Conservation (phyloP, 495 filamentous ascomycete genomes). For the Tuber calosporum region DNA sequence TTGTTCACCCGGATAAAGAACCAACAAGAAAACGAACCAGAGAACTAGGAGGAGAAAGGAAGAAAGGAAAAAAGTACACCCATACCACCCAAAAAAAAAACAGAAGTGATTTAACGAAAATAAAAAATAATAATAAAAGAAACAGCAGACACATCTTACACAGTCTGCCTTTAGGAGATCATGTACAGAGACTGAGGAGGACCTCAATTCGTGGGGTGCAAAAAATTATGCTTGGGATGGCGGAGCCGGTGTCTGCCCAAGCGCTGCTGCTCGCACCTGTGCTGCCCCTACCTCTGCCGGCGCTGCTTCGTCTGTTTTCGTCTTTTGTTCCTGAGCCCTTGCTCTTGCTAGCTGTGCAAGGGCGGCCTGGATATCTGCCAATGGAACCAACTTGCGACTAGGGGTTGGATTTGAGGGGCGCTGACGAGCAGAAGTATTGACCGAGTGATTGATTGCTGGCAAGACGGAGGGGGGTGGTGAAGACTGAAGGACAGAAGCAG, state of each 20-base stretch:
- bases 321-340: slow-evolving; percentile 9
- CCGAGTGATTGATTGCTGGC: not conserved
- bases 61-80: slow-evolving; percentile 18
- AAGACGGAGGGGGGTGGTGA: not conserved
- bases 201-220: not conserved
- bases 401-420: slow-evolving; percentile 18
- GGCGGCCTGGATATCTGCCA: slow-evolving; percentile 32
- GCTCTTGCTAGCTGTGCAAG: slow-evolving; percentile 28
- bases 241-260: slow-evolving; percentile 7
- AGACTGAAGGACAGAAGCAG: slow-evolving; percentile 8
- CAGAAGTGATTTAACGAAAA: slow-evolving; percentile 7
- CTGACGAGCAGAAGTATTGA: slow-evolving; percentile 5
- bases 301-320: slow-evolving; percentile 21
- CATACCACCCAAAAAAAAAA: slow-evolving; percentile 24
- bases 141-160: slow-evolving; percentile 15
- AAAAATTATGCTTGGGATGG: slow-evolving; percentile 25
- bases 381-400: slow-evolving; percentile 22
- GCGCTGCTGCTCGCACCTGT: slow-evolving; percentile 18
- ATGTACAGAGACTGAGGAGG: not conserved
- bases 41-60: not conserved
- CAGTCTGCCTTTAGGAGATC: not conserved
- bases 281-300: slow-evolving; percentile 26
- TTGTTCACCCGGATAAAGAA: slow-evolving; percentile 5
- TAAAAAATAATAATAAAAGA: slow-evolving; percentile 9
- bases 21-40: slow-evolving; percentile 21